These are phyloP conservation scores for Suhomyces choctaworum DNA, from an alignment of 1,139 yeast species.

Conservation along the genomic window DNA sequence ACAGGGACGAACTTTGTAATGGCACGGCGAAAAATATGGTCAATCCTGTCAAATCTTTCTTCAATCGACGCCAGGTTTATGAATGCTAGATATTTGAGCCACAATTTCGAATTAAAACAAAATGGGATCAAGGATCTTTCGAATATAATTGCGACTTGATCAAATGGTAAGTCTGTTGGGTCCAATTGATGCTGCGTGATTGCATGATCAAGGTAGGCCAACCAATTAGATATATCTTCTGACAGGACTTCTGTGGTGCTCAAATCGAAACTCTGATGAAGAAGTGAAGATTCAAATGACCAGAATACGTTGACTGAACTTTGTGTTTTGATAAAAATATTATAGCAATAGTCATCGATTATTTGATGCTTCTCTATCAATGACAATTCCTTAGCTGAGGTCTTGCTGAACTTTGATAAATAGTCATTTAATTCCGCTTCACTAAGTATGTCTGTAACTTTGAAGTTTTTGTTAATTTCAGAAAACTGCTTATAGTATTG, in stretches of 20 bases:
- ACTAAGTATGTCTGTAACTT: slow-evolving; percentile 33
- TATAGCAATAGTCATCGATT: slow-evolving; percentile 44
- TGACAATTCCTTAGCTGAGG: slow-evolving; percentile 25
- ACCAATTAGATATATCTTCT: slow-evolving; percentile 51
- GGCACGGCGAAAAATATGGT: slow-evolving; percentile 42
- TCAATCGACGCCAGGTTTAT: slow-evolving; percentile 17
- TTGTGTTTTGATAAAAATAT: slow-evolving; percentile 49
- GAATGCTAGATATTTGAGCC: slow-evolving; percentile 60
- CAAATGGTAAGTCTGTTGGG: not conserved
- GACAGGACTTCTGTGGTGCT: slow-evolving; percentile 19
- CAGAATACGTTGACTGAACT: slow-evolving; percentile 54
- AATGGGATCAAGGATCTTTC: slow-evolving; percentile 64
- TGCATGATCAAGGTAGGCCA: slow-evolving; percentile 50
- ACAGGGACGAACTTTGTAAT: slow-evolving; percentile 48
- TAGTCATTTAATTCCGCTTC: slow-evolving; percentile 22
- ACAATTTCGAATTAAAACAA: slow-evolving; percentile 49
- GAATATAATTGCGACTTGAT: slow-evolving; percentile 39
- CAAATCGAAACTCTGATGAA: slow-evolving; percentile 42
- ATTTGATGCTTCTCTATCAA: slow-evolving; percentile 36
- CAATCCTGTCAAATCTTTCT: slow-evolving; percentile 24
- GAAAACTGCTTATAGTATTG: slow-evolving; percentile 56
- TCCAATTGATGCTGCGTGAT: slow-evolving; percentile 17
- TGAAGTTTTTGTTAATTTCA: slow-evolving; percentile 40
- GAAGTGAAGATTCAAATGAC: slow-evolving; percentile 58
- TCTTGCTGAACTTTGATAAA: slow-evolving; percentile 24